Evolutionary conservation across 345 rosid species (phyloP), one percentile per base, ranked within the genome.

Genomic region (Cardiospermum halicacabum): DNA sequence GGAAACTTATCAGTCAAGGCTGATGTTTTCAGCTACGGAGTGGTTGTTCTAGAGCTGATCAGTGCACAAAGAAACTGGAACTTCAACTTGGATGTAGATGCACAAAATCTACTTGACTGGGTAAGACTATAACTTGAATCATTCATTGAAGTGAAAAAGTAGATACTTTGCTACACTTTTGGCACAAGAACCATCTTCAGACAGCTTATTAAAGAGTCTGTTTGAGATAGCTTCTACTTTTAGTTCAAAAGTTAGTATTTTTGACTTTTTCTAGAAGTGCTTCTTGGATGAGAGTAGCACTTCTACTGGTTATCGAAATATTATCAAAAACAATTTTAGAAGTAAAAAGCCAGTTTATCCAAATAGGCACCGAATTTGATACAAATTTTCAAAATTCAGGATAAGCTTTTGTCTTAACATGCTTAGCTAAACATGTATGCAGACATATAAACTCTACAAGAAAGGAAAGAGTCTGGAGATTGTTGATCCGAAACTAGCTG

Each of bases 1-100:
- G 91, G 98, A 27, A 79, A 60, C 71, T 72, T 95, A 56, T 87
- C 99, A 0, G 87, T 73, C 66, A 89, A 89, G 68, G 99, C 91
- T 36, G 98, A 95, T 59, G 90, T 95, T 32, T 95, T 85, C 72
- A 95, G 99, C 90, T 95, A 91, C 2, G 99, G 99, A 13, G 99
- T 95, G 77, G 56, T 95, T 79, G 81, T 95, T 49, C 65, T 95
- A 21, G 99, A 95, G 84, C 72, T 95, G 68, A 73, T 91, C 69
- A 86, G 96, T 64, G 96, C 92, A 47, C 90, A 85, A 68, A 87
- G 73, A 72, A 95, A 91, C 77, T 89, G 80, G 26, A 67, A 73
- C 61, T 85, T 89, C 71, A 73, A 64, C 69, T 45, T 78, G 62
- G 69, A 78, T 12, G 42, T 18, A 1, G 85, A 89, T 32, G 88